Conservation (phyloP, 257 asterid species). For the Paulownia fortunei region DNA sequence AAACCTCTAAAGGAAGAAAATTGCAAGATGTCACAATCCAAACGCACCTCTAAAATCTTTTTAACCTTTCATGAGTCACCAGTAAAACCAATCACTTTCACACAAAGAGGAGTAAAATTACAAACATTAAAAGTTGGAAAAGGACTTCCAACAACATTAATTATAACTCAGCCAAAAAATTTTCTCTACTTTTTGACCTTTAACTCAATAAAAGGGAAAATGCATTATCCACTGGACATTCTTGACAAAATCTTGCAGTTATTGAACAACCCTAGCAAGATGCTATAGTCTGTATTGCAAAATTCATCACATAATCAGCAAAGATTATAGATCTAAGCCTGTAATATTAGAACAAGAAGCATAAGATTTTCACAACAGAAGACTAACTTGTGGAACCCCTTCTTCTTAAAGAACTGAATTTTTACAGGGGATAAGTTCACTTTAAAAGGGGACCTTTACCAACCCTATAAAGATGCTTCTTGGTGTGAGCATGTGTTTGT, state of each 20-base stretch:
- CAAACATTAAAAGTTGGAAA: background rate
- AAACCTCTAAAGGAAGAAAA: conserved; percentile 40
- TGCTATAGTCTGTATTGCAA: too few relatives aligned
- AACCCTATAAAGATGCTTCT: background rate
- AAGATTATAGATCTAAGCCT: conserved; percentile 26
- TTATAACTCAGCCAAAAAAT: background rate
- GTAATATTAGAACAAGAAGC: background rate
- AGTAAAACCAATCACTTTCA: conserved; percentile 52
- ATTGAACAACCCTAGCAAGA: too few relatives aligned
- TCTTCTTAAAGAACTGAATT: conserved; percentile 26
- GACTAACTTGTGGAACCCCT: conserved; percentile 22
- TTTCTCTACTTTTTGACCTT: background rate
- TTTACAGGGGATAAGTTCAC: conserved; percentile 29
- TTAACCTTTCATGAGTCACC: conserved; percentile 35
- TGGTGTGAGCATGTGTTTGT: conserved; percentile 1
- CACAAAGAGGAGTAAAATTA: conserved; percentile 34
- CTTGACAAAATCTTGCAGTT: too few relatives aligned
- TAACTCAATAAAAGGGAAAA: background rate
- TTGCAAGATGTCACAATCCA: conserved; percentile 54
- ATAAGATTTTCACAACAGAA: conserved; percentile 7
- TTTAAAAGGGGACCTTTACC: background rate
- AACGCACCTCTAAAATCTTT: conserved; percentile 36
- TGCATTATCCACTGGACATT: background rate
- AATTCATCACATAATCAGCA: conserved; percentile 10
- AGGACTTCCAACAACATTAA: background rate